Conservation (phyloP, 345 rosid genomes). For the Anacardium occidentale region DNA sequence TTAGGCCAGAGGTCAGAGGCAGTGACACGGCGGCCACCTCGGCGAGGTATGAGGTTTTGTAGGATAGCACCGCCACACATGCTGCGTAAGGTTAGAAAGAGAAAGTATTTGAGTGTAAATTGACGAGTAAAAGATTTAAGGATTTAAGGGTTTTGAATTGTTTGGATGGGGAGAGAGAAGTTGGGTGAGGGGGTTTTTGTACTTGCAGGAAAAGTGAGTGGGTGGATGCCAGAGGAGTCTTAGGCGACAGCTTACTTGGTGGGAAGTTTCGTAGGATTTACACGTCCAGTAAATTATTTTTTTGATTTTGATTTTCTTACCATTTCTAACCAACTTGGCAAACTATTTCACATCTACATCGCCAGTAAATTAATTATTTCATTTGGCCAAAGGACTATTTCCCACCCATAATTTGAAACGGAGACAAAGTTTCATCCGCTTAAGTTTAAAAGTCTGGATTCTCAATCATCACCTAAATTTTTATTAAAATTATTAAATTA, state of each 20-base stretch:
- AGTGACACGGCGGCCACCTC: conserved; percentile 28
- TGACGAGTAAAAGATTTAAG: not conserved
- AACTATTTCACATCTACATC: no score
- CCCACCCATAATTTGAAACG: no score
- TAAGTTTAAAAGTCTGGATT: no score
- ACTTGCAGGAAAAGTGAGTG: not conserved
- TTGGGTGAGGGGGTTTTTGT: not conserved
- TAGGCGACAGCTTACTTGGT: not conserved
- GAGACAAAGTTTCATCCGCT: no score
- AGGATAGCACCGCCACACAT: conserved; percentile 84
- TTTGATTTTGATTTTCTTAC: not conserved
- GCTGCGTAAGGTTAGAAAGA: not conserved
- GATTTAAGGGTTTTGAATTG: not conserved
- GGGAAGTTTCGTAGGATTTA: not conserved
- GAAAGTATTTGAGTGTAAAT: not conserved
- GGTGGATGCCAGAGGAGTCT: not conserved
- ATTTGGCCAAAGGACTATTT: no score
- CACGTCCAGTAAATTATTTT: not conserved
- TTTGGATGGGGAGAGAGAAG: not conserved
- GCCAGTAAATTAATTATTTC: no score
- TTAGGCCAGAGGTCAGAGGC: conserved; percentile 59
- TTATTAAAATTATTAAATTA: no score
- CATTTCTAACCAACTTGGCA: not conserved
- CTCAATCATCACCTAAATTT: no score
- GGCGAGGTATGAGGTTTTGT: conserved; percentile 48